Evolutionary conservation across 768 basidiomycete species (phyloP).

Genomic region (Tubosaeta brunneosetosa): DNA sequence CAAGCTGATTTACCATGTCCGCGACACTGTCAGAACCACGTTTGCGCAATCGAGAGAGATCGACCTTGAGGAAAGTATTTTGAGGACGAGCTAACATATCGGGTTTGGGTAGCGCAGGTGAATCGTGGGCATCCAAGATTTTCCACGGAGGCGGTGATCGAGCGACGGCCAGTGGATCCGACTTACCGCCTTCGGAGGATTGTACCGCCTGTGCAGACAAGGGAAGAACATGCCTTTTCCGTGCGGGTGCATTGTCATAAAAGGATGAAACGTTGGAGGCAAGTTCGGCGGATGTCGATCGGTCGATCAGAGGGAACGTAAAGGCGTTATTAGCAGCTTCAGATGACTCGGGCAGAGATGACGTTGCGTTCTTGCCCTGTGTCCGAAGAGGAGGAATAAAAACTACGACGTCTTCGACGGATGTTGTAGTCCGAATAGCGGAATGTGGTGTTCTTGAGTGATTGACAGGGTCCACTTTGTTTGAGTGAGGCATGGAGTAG

Average conservation of each 20-base stretch:
- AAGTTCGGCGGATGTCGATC: neutral
- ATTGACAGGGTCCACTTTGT: neutral
- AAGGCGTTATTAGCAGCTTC: neutral
- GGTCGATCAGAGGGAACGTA: neutral
- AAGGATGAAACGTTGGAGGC: slow-evolving; percentile 16
- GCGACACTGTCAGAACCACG: slow-evolving; percentile 17
- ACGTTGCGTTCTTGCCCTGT: neutral
- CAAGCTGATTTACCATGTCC: slow-evolving; percentile 18
- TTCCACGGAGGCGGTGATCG: slow-evolving; percentile 28
- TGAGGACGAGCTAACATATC: neutral
- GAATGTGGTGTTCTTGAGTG: neutral
- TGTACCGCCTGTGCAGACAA: slow-evolving; percentile 17
- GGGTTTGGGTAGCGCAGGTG: neutral
- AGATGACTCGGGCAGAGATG: neutral
- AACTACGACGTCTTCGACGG: slow-evolving; percentile 10
- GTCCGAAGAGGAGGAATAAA: slow-evolving; percentile 19
- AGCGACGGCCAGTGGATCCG: slow-evolving; percentile 25
- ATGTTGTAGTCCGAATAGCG: slow-evolving; percentile 4
- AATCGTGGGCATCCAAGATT: neutral
- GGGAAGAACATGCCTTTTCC: slow-evolving; percentile 9
- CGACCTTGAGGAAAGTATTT: slow-evolving; percentile 9
- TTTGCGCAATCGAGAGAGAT: slow-evolving; percentile 25
- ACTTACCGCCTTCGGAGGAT: slow-evolving; percentile 6
- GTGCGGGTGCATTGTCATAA: slow-evolving; percentile 8
- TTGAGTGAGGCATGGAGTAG: slow-evolving; percentile 1